These are phyloP conservation scores for Globisporangium sylvaticum DNA, from an alignment of 352 stramenopile species.

Conservation along the genomic window DNA sequence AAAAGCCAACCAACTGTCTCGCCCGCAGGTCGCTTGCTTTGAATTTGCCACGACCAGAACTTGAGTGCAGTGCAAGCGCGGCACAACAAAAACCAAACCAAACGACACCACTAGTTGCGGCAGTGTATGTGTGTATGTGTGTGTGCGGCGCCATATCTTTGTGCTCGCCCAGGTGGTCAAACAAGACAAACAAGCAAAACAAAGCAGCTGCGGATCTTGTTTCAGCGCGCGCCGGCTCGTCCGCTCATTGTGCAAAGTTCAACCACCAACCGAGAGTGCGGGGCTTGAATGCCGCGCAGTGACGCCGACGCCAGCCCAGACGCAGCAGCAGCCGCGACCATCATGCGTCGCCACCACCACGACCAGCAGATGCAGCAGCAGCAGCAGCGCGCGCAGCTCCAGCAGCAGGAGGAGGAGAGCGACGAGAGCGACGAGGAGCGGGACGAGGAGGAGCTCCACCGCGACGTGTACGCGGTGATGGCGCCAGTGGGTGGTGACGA, in stretches of 20 bases:
- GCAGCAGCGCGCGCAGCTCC: not conserved
- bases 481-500: not conserved
- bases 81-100: not conserved
- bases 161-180: not conserved
- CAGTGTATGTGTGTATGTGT: not conserved
- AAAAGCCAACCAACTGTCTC: constrained; percentile 3
- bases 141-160: constrained; percentile 7
- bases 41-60: constrained; percentile 5
- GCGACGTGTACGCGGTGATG: not conserved
- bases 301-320: not conserved
- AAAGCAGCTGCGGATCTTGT: not conserved
- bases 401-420: not conserved
- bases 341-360: not conserved
- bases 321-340: not conserved
- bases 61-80: not conserved
- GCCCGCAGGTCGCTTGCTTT: not conserved
- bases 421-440: not conserved
- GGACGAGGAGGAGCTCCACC: constrained; percentile 8
- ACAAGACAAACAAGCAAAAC: not conserved
- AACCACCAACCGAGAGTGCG: not conserved
- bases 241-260: not conserved
- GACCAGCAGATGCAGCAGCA: not conserved
- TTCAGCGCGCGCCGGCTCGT: not conserved
- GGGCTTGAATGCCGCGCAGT: not conserved
- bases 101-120: not conserved